Base-by-base conservation (phyloP, 495 filamentous ascomycete genomes). In the Annulohypoxylon nitens region DNA sequence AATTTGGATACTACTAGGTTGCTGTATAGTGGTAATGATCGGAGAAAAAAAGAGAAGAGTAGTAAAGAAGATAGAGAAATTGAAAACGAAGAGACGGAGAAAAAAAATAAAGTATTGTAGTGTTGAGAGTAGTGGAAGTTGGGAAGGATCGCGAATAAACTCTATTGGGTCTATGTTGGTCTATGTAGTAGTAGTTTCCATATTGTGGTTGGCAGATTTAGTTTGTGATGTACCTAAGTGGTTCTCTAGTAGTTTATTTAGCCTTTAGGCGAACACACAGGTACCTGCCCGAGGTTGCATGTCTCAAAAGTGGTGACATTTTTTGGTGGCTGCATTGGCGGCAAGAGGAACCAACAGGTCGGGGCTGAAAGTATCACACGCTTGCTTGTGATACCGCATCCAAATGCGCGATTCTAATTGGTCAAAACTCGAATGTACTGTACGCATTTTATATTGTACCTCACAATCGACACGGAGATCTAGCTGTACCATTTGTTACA, bases 291-390 rank as follows among this genome's bases (percentile, higher is more conserved):
- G 20, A 30, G 23, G 16, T 33, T 33, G 25, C 51, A 47, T 47
- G 43, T 47, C 26, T 20, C 25, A 34, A 30, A 30, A 30, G 30
- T 16, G 51, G 51, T 55, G 51, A 34, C 48, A 33, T 55, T 20
- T 45, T 18, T 45, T 57, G 10, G 30, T 47, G 16, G 50, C 50
- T 48, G 51, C 51, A 60, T 57, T 69, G 65, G 65, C 71, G 61
- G 64, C 59, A 73, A 67, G 37, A 69, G 37, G 45, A 65, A 61
- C 70, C 70, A 47, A 61, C 37, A 50, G 37, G 54, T 69, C 55
- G 71, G 65, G 48, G 48, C 45, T 54, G 47, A 37, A 59, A 45
- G 34, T 69, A 69, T 65, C 70, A 73, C 70, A 55, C 64, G 43
- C 45, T 54, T 64, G 14, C 34, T 45, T 53, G 68, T 65, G 54